A percentile compares a stretch with the other conserved stretches of the same genome.
phyloP scores from a whole-genome alignment of 352 stramenopile species.

The Globisporangium viniferum region DNA sequence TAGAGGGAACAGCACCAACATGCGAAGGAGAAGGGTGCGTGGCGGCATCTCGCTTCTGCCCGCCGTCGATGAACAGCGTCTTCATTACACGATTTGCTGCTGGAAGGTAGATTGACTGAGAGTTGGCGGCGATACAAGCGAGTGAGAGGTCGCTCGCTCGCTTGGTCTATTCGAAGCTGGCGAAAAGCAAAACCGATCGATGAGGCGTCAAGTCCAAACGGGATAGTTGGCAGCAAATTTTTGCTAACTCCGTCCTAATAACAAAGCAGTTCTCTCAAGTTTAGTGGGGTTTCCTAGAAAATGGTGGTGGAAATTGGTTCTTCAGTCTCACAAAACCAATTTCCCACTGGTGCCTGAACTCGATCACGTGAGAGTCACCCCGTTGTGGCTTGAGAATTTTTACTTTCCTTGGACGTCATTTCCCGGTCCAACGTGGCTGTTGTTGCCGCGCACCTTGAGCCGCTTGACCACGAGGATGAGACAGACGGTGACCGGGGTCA shows the following conservation, averaged over 20 bases:
- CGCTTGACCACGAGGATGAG: slow-evolving; percentile 66
- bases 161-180: not conserved
- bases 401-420: slow-evolving; percentile 54
- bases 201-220: not conserved
- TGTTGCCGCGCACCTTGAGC: slow-evolving; percentile 47
- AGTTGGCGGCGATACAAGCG: too few species aligned
- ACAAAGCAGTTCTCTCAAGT: too few species aligned
- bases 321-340: not conserved
- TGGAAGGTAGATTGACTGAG: too few species aligned
- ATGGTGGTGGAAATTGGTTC: not conserved
- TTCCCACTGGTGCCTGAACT: not conserved
- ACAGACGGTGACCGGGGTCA: slow-evolving; percentile 62
- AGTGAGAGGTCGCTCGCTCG: not conserved
- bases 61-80: not conserved
- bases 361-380: too few species aligned
- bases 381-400: not conserved
- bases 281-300: not conserved
- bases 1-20: not conserved
- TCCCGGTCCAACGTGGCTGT: slow-evolving; percentile 46
- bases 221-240: too few species aligned
- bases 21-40: not conserved
- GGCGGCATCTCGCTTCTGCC: not conserved
- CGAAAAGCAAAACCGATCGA: not conserved
- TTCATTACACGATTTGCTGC: not conserved
- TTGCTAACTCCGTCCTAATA: too few species aligned